Base-by-base conservation (phyloP, 495 filamentous ascomycete species). In the Pseudotulostoma volvatum region DNA sequence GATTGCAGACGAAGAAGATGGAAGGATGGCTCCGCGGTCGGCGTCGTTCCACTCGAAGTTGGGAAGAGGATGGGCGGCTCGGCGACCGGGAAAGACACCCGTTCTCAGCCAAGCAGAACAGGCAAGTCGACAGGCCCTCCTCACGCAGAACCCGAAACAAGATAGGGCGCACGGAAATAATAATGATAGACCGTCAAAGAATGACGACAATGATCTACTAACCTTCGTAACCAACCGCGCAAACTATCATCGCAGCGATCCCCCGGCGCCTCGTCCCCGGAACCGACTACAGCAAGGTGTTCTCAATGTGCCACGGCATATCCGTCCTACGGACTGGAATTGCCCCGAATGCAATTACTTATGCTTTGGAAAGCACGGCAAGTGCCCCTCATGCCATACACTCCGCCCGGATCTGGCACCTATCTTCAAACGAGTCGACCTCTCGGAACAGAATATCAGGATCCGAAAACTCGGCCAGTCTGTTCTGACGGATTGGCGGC, bases 341-440 rank as follows among this genome's bases (percentile, higher is more conserved):
- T 64, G 60, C 37, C 56, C 53, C 9, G 28, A 44, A n/a, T 64
- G 61, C 33, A 33, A 38, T 19, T 40, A 36, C 8, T 2, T 5
- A 17, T 54, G 54, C 17, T 57, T 47, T 30, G 50, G 51, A 1
- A 50, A 37, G 23, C 42, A 54, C 17, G 31, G 2, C 1, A 1
- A 4, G 5, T 64, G 61, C 37, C 57, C 57, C 16, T 47, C 39
- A 31, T 64, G 61, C 42, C 46, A 47, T 20, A 38, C 53, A 7
- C 21, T 44, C 20, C 46, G 54, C 38, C 56, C 54, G 18, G 44
- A 44, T 31, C n/a, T 38, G n/a, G 17, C 11, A 28, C 11, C 23
- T 5, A 28, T 28, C 5, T 28, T 11, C 23, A 28, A 28, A 11
- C 23, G 23, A 11, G 5, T 5, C 5, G 23, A 28, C 23, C 23